phyloP scores from a whole-genome alignment of 1,139 yeast species.

The Geotrichum bryndzae region DNA sequence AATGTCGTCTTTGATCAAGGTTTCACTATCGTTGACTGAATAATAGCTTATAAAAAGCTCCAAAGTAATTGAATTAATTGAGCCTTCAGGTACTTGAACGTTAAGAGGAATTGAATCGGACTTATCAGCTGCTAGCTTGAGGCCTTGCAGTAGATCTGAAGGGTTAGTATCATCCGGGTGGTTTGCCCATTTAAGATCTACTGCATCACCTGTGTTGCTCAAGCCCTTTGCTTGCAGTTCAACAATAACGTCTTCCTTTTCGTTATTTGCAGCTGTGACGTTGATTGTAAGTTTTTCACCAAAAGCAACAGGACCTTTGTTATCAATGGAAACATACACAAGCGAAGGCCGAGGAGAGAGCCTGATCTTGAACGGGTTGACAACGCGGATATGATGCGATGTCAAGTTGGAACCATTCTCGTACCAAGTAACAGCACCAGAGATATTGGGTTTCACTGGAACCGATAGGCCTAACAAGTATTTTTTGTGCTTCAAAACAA shows the following conservation, averaged over 20 bases:
- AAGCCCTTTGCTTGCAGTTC: constrained; percentile 22
- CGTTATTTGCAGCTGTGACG: constrained; percentile 28
- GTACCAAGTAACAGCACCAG: constrained; percentile 17
- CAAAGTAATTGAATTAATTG: constrained; percentile 22
- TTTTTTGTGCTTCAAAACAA: constrained; percentile 4
- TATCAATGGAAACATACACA: constrained; percentile 21
- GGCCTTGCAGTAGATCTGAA: constrained; percentile 6
- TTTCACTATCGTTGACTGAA: constrained; percentile 24
- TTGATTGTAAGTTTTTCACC: constrained; percentile 28
- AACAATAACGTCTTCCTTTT: constrained; percentile 27
- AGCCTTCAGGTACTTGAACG: constrained; percentile 22
- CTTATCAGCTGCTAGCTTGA: constrained; percentile 1
- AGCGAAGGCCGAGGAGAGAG: constrained; percentile 31
- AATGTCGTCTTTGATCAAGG: constrained; percentile 27
- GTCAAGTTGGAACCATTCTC: not conserved
- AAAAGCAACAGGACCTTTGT: constrained; percentile 26
- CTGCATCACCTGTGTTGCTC: constrained; percentile 15
- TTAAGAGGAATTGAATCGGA: constrained; percentile 17
- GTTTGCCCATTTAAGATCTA: constrained; percentile 15
- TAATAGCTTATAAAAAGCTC: constrained; percentile 29
- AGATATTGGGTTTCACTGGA: constrained; percentile 1
- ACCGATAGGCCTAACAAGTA: constrained; percentile 3
- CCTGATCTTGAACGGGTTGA: constrained; percentile 8
- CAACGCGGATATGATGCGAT: constrained; percentile 2
- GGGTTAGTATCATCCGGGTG: constrained; percentile 1